Conservation (phyloP, 176 grass and related monocot species). For the Triticum turgidum region DNA sequence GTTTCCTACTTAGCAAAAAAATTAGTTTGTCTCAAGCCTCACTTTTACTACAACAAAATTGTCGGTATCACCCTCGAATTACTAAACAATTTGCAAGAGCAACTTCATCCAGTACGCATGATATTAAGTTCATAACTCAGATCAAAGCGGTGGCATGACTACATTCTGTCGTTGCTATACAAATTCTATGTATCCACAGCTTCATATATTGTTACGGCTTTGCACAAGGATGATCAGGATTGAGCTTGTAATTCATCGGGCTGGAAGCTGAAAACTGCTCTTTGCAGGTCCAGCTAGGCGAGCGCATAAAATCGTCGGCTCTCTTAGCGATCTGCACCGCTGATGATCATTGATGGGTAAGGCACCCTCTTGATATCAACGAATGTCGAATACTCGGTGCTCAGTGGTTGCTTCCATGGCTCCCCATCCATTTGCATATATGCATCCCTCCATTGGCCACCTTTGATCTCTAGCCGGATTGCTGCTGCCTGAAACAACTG, state of each 20-base stretch:
- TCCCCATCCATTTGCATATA: slow-evolving; percentile 99
- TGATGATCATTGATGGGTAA: slow-evolving; percentile 76
- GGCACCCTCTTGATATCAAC: slow-evolving; percentile 90
- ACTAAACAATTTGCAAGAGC: neutral
- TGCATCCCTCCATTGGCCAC: slow-evolving; percentile 69
- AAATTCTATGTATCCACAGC: slow-evolving; percentile 23
- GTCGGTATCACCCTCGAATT: neutral
- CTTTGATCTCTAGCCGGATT: slow-evolving; percentile 93
- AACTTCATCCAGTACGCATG: neutral
- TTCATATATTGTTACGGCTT: slow-evolving; percentile 19
- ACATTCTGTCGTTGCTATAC: neutral
- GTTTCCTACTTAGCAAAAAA: neutral
- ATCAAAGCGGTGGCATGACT: slow-evolving; percentile 14
- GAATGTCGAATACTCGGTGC: slow-evolving; percentile 66
- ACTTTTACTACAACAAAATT: slow-evolving; percentile 1
- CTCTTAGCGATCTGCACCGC: slow-evolving; percentile 52
- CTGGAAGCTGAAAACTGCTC: neutral
- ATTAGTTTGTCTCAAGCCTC: neutral
- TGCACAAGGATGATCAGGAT: neutral
- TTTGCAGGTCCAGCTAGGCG: neutral
- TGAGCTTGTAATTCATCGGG: neutral
- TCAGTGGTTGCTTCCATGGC: slow-evolving; percentile 94
- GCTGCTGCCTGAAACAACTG: slow-evolving; percentile 66
- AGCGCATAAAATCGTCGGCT: neutral
- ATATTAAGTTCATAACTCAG: slow-evolving; percentile 14